Evolutionary conservation across 1,139 yeast genomes (phyloP), one percentile per base, ranked within the genome.

Genomic region (Oligophagozyma castellii): DNA sequence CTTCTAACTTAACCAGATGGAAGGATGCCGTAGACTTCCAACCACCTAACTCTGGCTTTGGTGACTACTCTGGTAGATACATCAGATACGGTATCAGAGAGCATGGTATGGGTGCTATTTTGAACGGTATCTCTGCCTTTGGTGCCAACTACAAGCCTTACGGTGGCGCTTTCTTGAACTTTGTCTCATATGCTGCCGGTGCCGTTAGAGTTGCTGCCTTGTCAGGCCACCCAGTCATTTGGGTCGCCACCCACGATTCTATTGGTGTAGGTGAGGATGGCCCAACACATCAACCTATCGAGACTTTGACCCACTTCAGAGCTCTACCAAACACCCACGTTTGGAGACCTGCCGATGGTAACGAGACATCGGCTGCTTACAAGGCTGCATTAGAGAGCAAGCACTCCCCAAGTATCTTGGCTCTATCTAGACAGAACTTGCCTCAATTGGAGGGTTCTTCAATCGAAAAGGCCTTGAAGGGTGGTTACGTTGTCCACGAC

Each of bases 301-400:
- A 89, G 72, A 89, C 98, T 39, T 67, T 89, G 58, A 94, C 96
- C 38, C 98, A 89, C 63, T 74, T 92, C 64, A 83, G 99, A 71
- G 95, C 98, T 44, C 58, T 72, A 51, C 99, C 99, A 65, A 92
- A 92, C 70, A 54, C 74, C 50, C 72, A 77, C 58, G 96, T 89
- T 38, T 89, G 96, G 96, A 83, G 99, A 73, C 98, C 98, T 48
- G 98, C 98, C 55, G 98, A 92, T 59, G 99, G 99, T 67, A 89
- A 89, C 61, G 99, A 89, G 68, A 77, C 80, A 44, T 80, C 95
- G 44, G 99, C 96, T 53, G 95, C 98, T 42, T 89, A 89, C 74
- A 64, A 70, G 62, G 66, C 67, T 45, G 81, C 98, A 33, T 51
- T 89, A 41, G 73, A 69, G 55, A 63, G 76, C 35, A 68, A 62